Conservation (phyloP, 108 stramenopile genomes). For the Fistulifera solaris region DNA sequence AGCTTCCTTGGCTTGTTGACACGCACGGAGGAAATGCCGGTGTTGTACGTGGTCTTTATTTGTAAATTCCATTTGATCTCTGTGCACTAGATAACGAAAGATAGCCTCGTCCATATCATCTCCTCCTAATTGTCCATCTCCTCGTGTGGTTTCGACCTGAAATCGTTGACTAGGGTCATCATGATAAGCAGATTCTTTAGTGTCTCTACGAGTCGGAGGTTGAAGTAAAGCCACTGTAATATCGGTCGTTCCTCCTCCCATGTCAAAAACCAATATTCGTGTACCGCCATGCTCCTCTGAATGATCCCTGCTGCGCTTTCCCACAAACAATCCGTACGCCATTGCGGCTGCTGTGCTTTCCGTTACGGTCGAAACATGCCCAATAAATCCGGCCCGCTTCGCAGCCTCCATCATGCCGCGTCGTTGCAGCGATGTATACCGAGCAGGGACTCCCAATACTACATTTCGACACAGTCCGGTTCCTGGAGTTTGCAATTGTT, state of each 20-base stretch:
- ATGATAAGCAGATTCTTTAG: too few relatives aligned
- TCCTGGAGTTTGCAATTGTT: constrained; percentile 38
- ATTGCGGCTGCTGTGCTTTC: constrained; percentile 81
- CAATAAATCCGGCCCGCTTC: constrained; percentile 55
- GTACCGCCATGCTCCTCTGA: constrained; percentile 10
- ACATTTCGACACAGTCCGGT: constrained; percentile 29
- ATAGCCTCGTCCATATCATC: constrained; percentile 69
- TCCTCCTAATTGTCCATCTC: constrained; percentile 59
- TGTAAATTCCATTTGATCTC: not conserved
- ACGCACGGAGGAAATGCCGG: constrained; percentile 29
- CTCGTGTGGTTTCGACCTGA: constrained; percentile 51
- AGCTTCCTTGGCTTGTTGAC: constrained; percentile 62
- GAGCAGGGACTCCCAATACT: constrained; percentile 71
- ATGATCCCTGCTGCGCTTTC: not conserved
- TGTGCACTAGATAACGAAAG: constrained; percentile 23
- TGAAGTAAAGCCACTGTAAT: constrained; percentile 51
- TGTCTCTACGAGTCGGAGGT: constrained; percentile 4
- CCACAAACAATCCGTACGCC: constrained; percentile 66
- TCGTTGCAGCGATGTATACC: constrained; percentile 53
- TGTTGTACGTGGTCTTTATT: constrained; percentile 1
- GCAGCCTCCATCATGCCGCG: constrained; percentile 38
- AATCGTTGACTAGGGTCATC: constrained; percentile 18
- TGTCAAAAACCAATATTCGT: constrained; percentile 71
- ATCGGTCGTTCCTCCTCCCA: constrained; percentile 86
- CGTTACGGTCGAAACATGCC: constrained; percentile 45